Evolutionary conservation across 2,329 filamentous ascomycete genomes (phyloP), one percentile per base, ranked within the genome.

Genomic region (Escovopsis sp.): DNA sequence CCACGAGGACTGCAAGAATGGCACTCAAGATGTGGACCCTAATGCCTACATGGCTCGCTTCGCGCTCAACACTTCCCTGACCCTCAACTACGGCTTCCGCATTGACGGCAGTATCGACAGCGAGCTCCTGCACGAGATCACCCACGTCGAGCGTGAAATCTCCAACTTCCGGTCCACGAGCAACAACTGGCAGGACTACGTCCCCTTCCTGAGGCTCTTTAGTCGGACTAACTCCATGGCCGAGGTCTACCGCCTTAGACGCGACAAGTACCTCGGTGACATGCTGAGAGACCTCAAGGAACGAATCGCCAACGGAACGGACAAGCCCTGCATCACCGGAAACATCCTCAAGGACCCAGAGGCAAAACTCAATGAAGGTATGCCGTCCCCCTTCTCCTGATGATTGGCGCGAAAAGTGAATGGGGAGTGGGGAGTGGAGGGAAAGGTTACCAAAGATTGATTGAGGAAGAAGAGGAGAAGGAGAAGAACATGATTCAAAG

Each of bases 111-210:
- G 79, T 48, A 72, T 83, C 38, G 68, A 85, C 45, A 73, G 81
- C 48, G 65, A 72, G 34, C 65, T 88, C 7, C 67, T 89, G 6
- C 66, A 74, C 18, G 85, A 89, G 55, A 87, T 91, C 44, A 76
- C 78, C 0, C 68, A 78, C 38, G 83, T 89, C 3, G 85, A 89
- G 58, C 72, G 82, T 28, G 78, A 77, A 5, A 77, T 91, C 23
- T 81, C 78, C 42, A 84, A 84, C 51, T 82, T 88, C 55, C 67
- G 85, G 39, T 82, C 76, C 26, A 89, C 83, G 0, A 85, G 80
- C 52, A 85, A 87, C 55, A 89, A 89, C 57, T 85, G 82, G 76
- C 81, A 85, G 53, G 85, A 91, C 53, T 89, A 89, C 50, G 75
- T 91, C n/a, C 83, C 85, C 0, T 53, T 88, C 5, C 57, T 91